A percentile compares a stretch with the other conserved stretches of the same genome.
Evolutionary conservation across 164 flowering plant genomes (phyloP).

Genomic region (Aristolochia fimbriata): DNA sequence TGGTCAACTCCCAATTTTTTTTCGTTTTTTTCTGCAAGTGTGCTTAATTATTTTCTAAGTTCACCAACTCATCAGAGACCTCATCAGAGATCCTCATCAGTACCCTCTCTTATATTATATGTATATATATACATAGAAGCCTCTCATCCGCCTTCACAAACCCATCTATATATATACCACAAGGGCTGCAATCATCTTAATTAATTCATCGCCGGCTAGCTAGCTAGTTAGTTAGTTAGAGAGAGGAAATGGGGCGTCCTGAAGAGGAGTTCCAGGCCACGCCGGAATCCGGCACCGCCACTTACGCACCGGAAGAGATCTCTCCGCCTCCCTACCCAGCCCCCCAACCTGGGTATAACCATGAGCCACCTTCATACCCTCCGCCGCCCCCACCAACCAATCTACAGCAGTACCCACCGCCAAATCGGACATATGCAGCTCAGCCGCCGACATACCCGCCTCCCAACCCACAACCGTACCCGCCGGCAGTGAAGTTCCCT

Average conservation of each 20-base stretch:
- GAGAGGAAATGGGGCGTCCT: slow-evolving; percentile 7
- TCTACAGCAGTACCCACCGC: slow-evolving; percentile 1
- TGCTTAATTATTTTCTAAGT: too few relatives aligned
- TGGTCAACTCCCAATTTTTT: too few relatives aligned
- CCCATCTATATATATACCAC: too few relatives aligned
- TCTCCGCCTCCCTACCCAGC: neutral
- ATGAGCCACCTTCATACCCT: neutral
- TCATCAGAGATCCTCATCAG: too few relatives aligned
- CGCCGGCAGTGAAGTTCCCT: slow-evolving; percentile 2
- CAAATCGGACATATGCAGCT: slow-evolving; percentile 2
- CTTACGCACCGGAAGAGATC: neutral
- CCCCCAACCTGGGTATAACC: neutral
- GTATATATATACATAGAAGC: too few relatives aligned
- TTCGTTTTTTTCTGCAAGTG: too few relatives aligned
- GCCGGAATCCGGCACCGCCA: neutral
- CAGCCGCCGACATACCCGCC: slow-evolving; percentile 8
- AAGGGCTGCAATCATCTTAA: too few relatives aligned
- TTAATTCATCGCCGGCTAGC: too few relatives aligned
- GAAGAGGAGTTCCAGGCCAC: neutral
- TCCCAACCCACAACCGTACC: neutral
- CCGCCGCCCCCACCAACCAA: neutral
- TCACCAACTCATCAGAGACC: too few relatives aligned
- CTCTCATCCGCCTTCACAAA: too few relatives aligned
- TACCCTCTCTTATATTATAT: too few relatives aligned
- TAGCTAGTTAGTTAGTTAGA: too few relatives aligned